Evolutionary conservation across 1,139 yeast genomes (phyloP), one percentile per base, ranked within the genome.

Genomic region (Sugiyamaella sp.): DNA sequence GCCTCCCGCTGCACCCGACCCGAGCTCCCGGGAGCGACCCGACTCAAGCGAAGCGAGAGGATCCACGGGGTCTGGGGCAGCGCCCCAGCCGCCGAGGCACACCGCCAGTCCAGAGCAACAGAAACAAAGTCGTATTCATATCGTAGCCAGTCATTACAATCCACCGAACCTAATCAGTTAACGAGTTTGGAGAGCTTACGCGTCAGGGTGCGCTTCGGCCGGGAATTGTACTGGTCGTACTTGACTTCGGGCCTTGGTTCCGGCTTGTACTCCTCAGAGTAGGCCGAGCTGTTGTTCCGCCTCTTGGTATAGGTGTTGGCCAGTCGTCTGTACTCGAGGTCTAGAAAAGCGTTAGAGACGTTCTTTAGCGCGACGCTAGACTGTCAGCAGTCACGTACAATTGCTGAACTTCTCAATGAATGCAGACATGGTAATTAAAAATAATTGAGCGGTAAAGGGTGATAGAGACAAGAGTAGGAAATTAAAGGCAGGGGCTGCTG

Each of bases 221-320:
- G 9, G 32, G 41, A 6, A 21, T 29, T 29, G 21, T 22, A 25
- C 20, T 25, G 22, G 17, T 25, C 27, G 27, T 16, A 5, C 16
- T 17, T 20, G 14, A 9, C 14, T 9, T 41, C 32, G 10, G 14
- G n/a, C 16, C 29, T n/a, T 10, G 38, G 16, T 16, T 43, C 38
- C 2, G 20, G 24, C 14, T 25, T 10, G 6, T 17, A 29, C 10
- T 44, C 41, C 22, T 32, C 14, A 16, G 35, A 29, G n/a, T 33
- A 21, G 32, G 14, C 3, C 16, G 10, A 22, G 22, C 33, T 24
- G 24, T 21, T 19, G 21, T 44, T 29, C 41, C 37, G 35, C n/a
- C 48, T 14, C 14, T 44, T 44, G 2, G 48, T 44, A n/a, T 44
- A 44, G 12, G 48, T 33, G 24, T 44, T 44, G 9, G 48, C 40